Evolutionary conservation across 1,284 basidiomycete species (phyloP).

Genomic region (Cutaneotrichosporon curvatum): DNA sequence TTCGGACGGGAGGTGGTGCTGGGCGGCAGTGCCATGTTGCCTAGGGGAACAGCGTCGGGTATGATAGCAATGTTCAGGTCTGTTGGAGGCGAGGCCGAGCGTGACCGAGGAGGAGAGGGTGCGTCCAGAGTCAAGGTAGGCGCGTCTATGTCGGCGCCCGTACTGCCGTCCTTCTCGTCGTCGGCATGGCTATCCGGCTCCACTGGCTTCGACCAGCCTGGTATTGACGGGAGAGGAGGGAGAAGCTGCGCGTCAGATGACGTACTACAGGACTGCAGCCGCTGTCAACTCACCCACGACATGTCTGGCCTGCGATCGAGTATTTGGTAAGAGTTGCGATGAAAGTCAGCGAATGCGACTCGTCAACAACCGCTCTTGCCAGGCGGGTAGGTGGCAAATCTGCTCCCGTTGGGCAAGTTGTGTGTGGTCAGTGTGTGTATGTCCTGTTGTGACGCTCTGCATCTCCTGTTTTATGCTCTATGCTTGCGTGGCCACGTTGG

Average conservation of each 20-base stretch:
- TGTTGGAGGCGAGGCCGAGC: conserved; percentile 49
- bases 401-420: too few species aligned
- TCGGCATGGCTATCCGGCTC: neutral
- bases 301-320: conserved; percentile 3
- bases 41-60: conserved; percentile 30
- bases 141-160: conserved; percentile 61
- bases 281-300: conserved; percentile 14
- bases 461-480: too few species aligned
- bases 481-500: too few species aligned
- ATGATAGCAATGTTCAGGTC: conserved; percentile 42
- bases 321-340: too few species aligned
- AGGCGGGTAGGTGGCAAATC: too few species aligned
- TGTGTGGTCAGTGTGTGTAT: too few species aligned
- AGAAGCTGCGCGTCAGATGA: conserved; percentile 6
- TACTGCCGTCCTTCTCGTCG: neutral
- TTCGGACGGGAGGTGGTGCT: conserved; percentile 31
- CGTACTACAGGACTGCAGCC: too few species aligned
- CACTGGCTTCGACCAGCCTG: conserved; percentile 2
- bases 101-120: conserved; percentile 53
- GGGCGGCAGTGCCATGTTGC: conserved; percentile 38
- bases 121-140: conserved; percentile 45
- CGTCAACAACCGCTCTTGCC: too few species aligned
- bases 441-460: too few species aligned
- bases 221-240: conserved; percentile 7
- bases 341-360: too few species aligned